Evolutionary conservation across 108 stramenopile species (phyloP), one percentile per base, ranked within the genome.

Genomic region (Nitzschia sp.): DNA sequence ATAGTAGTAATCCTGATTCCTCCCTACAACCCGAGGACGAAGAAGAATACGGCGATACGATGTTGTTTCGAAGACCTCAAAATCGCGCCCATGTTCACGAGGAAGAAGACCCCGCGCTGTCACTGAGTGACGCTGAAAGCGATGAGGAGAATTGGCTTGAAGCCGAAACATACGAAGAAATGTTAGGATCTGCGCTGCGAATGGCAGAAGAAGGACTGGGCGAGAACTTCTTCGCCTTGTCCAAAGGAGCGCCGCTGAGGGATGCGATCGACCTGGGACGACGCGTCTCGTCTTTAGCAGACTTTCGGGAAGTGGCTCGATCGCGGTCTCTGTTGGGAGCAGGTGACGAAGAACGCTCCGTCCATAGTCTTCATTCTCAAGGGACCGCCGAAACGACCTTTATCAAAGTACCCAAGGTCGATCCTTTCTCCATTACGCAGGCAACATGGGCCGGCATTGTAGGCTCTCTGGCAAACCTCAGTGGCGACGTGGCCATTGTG

Each of bases 301-400:
- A 26, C 54, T 29, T 58, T 29, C 28, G 31, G 3, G 56, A 5
- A 3, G 42, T 26, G 11, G 31, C 38, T 25, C 13, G 42, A 23
- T 19, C 61, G 21, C 36, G 42, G n/a, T 45, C 61, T 1, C 23
- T 46, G 15, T 30, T 51, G 15, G 25, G 17, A 46, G 62, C 27
- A 21, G 25, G 46, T 33, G 11, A 18, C 8, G 71, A 72, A 23
- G 27, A 32, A 9, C 26, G 49, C 34, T 53, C 54, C 24, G 54
- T 34, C 35, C 42, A 42, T 23, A 55, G 63, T 1, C 13, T 46
- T 35, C 25, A 30, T 8, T 45, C 61, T 17, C 36, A 27, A n/a
- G 48, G 33, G 23, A 63, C 71, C 21, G n/a, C n/a, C n/a, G 29
- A 63, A 27, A 49, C 71, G 2, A 64, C 71, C 17, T 72, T 72